Evolutionary conservation across 805 yeast species (phyloP), one percentile per base, ranked within the genome.

Genomic region (Wickerhamiella parazyma): DNA sequence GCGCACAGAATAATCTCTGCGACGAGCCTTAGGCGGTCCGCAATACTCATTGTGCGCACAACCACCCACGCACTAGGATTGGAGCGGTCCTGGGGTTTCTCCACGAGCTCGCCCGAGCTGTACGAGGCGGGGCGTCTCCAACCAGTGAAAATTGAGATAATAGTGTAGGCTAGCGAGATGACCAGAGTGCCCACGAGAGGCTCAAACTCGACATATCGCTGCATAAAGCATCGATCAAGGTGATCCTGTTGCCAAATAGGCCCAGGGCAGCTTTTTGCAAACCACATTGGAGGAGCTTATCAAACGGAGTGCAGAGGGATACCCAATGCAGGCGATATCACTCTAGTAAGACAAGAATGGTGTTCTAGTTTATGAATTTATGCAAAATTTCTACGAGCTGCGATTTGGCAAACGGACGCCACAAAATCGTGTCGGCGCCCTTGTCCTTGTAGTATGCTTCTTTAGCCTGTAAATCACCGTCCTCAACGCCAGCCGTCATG

Each of bases 401-500:
- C 6, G 16, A 4, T 56, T 82, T 85, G 1, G 94, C 80, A 59
- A 91, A 91, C 1, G 98, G 98, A 57, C 91, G 85, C 4, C 94
- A 94, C 49, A 91, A 66, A 29, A 91, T 84, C 60, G 85, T 95
- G 46, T 83, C 78, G 84, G 86, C 86, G 4, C 95, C 96, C 55
- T 85, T 84, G 29, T 35, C 31, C 52, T 79, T 80, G 47, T 83
- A 64, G 59, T 82, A 85, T 1, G 78, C 43, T 11, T 45, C 49
- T 19, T 37, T 36, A 41, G 46, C 36, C 10, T 19, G 35, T 20
- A 38, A 21, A 8, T 42, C 46, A 11, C 34, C 41, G 9, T 45
- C 37, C 9, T 42, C 45, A 20, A 18, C 35, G 12, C 54, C 54
- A 6, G 49, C 45, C n/a, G 51, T 44, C 14, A 54, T 93, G 51